These are phyloP conservation scores for Pholiota microspora DNA, from an alignment of 768 basidiomycete species.

Conservation along the genomic window DNA sequence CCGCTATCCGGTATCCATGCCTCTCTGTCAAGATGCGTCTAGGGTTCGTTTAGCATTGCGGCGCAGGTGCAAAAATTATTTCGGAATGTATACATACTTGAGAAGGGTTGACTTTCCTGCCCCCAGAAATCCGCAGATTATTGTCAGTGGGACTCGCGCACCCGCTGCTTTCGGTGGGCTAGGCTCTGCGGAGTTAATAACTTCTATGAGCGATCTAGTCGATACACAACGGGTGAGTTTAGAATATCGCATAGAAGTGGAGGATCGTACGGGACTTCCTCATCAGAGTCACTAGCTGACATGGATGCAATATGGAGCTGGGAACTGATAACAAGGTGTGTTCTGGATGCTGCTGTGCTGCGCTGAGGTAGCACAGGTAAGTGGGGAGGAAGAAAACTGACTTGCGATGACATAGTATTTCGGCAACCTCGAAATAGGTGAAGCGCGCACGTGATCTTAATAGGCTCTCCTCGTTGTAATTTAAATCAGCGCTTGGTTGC, in stretches of 20 bases:
- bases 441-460: conserved; percentile 14
- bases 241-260: neutral
- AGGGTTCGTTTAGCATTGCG: conserved; percentile 5
- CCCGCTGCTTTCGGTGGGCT: conserved; percentile 3
- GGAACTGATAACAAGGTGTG: neutral
- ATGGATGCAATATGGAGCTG: conserved; percentile 4
- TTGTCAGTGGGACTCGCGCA: conserved; percentile 75
- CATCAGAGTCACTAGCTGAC: conserved; percentile 21
- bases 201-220: conserved; percentile 19
- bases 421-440: neutral
- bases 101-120: conserved; percentile 93
- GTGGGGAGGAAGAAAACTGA: neutral
- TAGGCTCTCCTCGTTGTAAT: conserved; percentile 6
- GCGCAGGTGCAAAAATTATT: neutral
- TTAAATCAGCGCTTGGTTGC: conserved; percentile 10
- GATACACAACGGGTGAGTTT: neutral
- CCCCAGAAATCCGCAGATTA: conserved; percentile 94
- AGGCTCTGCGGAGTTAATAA: conserved; percentile 8
- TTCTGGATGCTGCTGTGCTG: neutral
- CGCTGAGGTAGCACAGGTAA: neutral
- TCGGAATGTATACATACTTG: conserved; percentile 43
- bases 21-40: conserved; percentile 89
- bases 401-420: neutral
- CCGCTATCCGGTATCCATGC: conserved; percentile 95
- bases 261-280: conserved; percentile 20